phyloP scores from a whole-genome alignment of 495 filamentous ascomycete species.

The Podospora pseudoanserina region DNA sequence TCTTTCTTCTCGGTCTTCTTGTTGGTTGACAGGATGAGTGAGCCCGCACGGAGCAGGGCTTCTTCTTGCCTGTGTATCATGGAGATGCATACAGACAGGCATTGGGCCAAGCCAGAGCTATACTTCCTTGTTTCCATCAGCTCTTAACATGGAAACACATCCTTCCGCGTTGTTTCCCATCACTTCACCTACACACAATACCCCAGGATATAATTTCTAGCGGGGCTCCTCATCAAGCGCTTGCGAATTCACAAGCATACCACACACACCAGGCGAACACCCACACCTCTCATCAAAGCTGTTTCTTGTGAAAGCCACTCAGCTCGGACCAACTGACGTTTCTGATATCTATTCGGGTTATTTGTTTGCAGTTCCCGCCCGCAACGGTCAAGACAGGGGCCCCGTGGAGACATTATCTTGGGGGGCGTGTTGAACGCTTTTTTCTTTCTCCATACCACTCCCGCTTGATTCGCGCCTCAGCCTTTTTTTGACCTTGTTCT shows the following conservation, averaged over 20 bases:
- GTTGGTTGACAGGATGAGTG: conserved; percentile 17
- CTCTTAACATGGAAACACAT: conserved; percentile 6
- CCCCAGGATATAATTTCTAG: conserved; percentile 22
- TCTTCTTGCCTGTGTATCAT: conserved; percentile 1
- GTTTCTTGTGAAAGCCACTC: not conserved
- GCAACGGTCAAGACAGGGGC: not conserved
- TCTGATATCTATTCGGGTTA: conserved; percentile 19
- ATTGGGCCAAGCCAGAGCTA: conserved; percentile 9
- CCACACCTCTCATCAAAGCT: conserved; percentile 1
- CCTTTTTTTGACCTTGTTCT: conserved; percentile 15
- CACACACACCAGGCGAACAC: conserved; percentile 19
- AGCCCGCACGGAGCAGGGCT: conserved; percentile 14
- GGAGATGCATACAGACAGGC: conserved; percentile 1
- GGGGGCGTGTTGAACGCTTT: not conserved
- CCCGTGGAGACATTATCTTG: not conserved
- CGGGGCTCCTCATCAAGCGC: conserved; percentile 28
- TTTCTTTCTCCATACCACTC: not conserved
- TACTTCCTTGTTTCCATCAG: conserved; percentile 22
- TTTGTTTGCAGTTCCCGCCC: conserved; percentile 6
- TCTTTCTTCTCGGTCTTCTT: conserved; percentile 1
- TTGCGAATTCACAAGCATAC: conserved; percentile 24
- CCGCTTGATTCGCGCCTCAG: conserved; percentile 13
- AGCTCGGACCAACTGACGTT: conserved; percentile 15
- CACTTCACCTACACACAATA: conserved; percentile 25
- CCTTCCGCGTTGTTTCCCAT: conserved; percentile 7